Conservation (phyloP, 225 moss, liverwort and hornwort species). For the Bryoerythrophyllum caledonicum region DNA sequence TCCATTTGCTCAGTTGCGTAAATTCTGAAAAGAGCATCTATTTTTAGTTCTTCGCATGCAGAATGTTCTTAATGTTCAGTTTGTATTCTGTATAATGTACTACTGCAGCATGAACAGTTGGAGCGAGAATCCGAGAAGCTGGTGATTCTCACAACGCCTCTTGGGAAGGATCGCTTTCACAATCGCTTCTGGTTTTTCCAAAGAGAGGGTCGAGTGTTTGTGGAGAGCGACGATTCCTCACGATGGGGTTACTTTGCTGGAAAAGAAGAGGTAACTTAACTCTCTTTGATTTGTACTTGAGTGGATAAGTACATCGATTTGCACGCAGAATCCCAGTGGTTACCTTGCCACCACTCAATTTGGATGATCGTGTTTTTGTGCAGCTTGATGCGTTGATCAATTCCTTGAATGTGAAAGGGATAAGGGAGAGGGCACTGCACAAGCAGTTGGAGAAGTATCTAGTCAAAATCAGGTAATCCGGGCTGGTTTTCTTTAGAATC, state of each 20-base stretch:
- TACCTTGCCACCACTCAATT: no score
- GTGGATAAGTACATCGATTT: no score
- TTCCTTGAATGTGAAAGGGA: conserved; percentile 90
- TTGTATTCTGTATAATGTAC: conserved; percentile 16
- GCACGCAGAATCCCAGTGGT: conserved; percentile 4
- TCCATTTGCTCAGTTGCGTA: no score
- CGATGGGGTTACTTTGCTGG: conserved; percentile 94
- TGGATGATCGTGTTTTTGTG: no score
- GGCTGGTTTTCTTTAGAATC: neutral
- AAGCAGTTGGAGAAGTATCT: conserved; percentile 78
- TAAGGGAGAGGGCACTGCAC: conserved; percentile 80
- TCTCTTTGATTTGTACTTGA: conserved; percentile 7
- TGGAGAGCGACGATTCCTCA: conserved; percentile 77
- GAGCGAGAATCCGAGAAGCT: conserved; percentile 91
- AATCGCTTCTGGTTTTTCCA: conserved; percentile 93
- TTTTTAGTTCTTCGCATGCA: neutral
- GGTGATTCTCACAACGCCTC: conserved; percentile 65
- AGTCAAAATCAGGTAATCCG: conserved; percentile 78
- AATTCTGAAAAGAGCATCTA: no score
- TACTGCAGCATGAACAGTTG: conserved; percentile 81
- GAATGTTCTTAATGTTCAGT: neutral
- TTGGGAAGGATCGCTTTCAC: conserved; percentile 90
- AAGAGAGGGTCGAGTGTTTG: conserved; percentile 92
- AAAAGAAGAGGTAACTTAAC: conserved; percentile 87
- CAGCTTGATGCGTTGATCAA: conserved; percentile 84